Evolutionary conservation across 1,284 basidiomycete genomes (phyloP).

Genomic region (Acaromyces ingoldii): DNA sequence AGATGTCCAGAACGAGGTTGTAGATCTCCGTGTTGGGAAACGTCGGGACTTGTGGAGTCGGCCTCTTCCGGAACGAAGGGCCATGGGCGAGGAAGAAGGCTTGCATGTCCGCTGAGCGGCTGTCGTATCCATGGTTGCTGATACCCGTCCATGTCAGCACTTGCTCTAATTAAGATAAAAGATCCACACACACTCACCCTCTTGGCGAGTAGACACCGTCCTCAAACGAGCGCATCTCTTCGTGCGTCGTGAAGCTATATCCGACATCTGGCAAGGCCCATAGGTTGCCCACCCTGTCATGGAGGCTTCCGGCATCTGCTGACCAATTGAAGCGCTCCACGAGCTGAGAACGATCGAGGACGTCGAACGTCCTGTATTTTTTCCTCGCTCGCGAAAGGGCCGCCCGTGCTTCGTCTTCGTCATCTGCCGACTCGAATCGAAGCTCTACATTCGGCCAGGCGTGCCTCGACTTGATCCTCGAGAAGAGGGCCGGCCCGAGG

Average conservation of each 20-base stretch:
- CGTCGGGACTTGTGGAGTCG: constrained; percentile 50
- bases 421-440: constrained; percentile 9
- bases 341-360: constrained; percentile 8
- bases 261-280: constrained; percentile 12
- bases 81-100: constrained; percentile 86
- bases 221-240: constrained; percentile 47
- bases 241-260: constrained; percentile 10
- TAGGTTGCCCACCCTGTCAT: constrained; percentile 7
- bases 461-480: constrained; percentile 66
- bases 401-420: neutral
- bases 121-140: constrained; percentile 78
- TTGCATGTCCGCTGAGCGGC: constrained; percentile 67
- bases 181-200: constrained; percentile 60
- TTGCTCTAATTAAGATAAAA: neutral
- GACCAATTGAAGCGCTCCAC: constrained; percentile 12
- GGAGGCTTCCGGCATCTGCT: neutral
- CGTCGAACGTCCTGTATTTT: constrained; percentile 3
- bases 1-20: constrained; percentile 68
- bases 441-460: constrained; percentile 54
- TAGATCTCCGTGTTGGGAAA: constrained; percentile 82
- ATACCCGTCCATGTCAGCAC: neutral
- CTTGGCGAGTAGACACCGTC: constrained; percentile 61
- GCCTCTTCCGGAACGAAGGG: constrained; percentile 64
- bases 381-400: neutral
- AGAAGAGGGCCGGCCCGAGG: constrained; percentile 64